Percentiles rank a stretch among this genome's conserved stretches.
These are phyloP conservation scores for Cryptococcus sp. DNA, from an alignment of 1,284 basidiomycete genomes.

Conservation along the genomic window DNA sequence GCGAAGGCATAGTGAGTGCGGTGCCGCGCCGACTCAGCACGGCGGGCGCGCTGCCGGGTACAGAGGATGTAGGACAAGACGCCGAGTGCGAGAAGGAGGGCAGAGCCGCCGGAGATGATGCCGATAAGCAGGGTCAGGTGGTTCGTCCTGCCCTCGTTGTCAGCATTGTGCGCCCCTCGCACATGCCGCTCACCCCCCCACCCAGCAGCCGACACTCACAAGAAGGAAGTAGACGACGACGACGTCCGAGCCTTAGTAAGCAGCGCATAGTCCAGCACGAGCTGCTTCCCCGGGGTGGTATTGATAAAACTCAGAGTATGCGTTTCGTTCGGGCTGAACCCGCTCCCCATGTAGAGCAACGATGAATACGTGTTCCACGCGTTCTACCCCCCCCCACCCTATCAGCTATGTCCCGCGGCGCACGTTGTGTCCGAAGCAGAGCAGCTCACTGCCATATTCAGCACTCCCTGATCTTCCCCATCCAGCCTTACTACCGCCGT, in stretches of 20 bases:
- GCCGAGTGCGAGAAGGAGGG: slow-evolving; percentile 19
- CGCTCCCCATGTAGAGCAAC: slow-evolving; percentile 26
- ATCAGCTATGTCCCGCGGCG: not conserved
- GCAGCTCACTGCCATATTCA: slow-evolving; percentile 22
- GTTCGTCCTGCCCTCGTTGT: not conserved
- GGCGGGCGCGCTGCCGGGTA: not conserved
- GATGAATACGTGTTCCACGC: slow-evolving; percentile 28
- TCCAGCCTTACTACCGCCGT: slow-evolving; percentile 20
- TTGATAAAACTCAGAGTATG: slow-evolving; percentile 27
- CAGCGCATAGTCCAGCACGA: slow-evolving; percentile 34
- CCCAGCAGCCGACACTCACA: not conserved
- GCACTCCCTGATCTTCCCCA: slow-evolving; percentile 13
- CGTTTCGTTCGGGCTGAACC: slow-evolving; percentile 14
- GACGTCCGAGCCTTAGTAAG: slow-evolving; percentile 7
- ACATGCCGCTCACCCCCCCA: too few relatives aligned
- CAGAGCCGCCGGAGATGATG: slow-evolving; percentile 15
- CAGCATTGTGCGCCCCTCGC: too few relatives aligned
- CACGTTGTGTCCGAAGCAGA: not conserved
- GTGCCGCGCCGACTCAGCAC: too few relatives aligned
- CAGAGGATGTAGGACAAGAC: slow-evolving; percentile 14
- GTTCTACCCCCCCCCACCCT: slow-evolving; percentile 9
- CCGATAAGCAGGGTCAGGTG: slow-evolving; percentile 7
- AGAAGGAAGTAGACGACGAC: not conserved
- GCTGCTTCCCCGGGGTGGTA: slow-evolving; percentile 13
- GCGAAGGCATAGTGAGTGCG: slow-evolving; percentile 15